Evolutionary conservation across 2,329 filamentous ascomycete species (phyloP), one percentile per base, ranked within the genome.

Genomic region (Hymenoscyphus infarciens): DNA sequence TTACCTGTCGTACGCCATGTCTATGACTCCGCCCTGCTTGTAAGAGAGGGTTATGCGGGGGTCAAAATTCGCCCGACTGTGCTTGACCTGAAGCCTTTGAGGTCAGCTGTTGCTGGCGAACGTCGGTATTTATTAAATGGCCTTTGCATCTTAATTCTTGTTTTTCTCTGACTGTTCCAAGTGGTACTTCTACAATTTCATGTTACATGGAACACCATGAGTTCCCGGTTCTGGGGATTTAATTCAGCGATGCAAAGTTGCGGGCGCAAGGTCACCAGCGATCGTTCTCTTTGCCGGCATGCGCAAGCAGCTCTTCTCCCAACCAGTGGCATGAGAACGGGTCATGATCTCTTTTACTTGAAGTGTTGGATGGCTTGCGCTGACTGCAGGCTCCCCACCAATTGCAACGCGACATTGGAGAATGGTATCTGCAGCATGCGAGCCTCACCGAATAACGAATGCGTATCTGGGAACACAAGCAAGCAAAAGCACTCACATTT

Each of bases 391-490:
- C 33, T 49, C 25, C 59, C 27, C 38, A 19, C 53, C 54, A 45
- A 61, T 57, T 5, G 55, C n/a, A 35, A 33, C 16, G 55, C 27
- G 27, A 38, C 39, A 22, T 61, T 33, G 27, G n/a, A 54, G 22
- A 31, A 29, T 31, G 22, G 16, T 11, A 45, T 42, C 13, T 33
- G 22, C 35, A 35, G 3, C 54, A 52, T 52, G 60, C 56, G 57
- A 55, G 60, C 56, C 56, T 62, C 60, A 59, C 57, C 57, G 57
- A 59, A 59, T 59, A 22, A 42, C 38, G 39, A 52, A 38, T 19
- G n/a, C 15, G 13, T 45, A 16, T 45, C 22, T 29, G 57, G 57
- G 45, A 8, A 27, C 38, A 58, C 39, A 22, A 49, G 42, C 42
- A n/a, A 49, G 42, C n/a, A 49, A 49, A 49, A 49, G 7, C 45